These are phyloP conservation scores for Aspergillus spinulosporus DNA, from an alignment of 2,329 filamentous ascomycete species.

Conservation along the genomic window DNA sequence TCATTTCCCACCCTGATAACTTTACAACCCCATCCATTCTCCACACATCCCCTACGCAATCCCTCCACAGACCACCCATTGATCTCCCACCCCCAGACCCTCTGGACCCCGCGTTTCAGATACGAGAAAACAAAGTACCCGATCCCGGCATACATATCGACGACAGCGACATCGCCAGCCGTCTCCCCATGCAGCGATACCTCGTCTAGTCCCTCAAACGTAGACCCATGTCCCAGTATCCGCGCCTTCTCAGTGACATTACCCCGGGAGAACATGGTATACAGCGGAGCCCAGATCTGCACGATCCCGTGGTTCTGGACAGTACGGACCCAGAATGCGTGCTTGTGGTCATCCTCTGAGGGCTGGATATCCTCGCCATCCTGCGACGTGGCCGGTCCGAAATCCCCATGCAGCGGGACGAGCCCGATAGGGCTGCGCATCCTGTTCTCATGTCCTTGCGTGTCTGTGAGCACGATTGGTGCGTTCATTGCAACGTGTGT, in stretches of 20 bases:
- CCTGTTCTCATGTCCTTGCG: conserved; percentile 59
- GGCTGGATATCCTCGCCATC: conserved; percentile 31
- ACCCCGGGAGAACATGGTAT: conserved; percentile 92
- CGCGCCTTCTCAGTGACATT: conserved; percentile 88
- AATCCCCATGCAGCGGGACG: conserved; percentile 70
- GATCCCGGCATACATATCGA: conserved; percentile 90
- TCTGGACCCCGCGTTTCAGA: conserved; percentile 63
- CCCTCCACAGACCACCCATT: conserved; percentile 88
- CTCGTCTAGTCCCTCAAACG: conserved; percentile 37
- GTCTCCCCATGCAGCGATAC: conserved; percentile 25
- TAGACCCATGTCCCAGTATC: conserved; percentile 54
- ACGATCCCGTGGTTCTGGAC: conserved; percentile 73
- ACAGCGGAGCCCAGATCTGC: conserved; percentile 83
- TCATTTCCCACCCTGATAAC: conserved; percentile 52
- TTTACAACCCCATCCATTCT: conserved; percentile 65
- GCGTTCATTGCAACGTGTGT: conserved; percentile 62
- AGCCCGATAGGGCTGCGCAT: conserved; percentile 72
- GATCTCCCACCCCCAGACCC: conserved; percentile 84
- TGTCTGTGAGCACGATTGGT: conserved; percentile 50
- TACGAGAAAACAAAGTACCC: conserved; percentile 93
- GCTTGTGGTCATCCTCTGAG: conserved; percentile 57
- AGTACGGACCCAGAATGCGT: conserved; percentile 75
- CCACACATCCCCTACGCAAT: conserved; percentile 69
- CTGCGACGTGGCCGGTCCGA: conserved; percentile 55
- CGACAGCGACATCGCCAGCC: conserved; percentile 41